Conservation (phyloP, 2,329 filamentous ascomycete genomes). For the Seiridium cupressi region DNA sequence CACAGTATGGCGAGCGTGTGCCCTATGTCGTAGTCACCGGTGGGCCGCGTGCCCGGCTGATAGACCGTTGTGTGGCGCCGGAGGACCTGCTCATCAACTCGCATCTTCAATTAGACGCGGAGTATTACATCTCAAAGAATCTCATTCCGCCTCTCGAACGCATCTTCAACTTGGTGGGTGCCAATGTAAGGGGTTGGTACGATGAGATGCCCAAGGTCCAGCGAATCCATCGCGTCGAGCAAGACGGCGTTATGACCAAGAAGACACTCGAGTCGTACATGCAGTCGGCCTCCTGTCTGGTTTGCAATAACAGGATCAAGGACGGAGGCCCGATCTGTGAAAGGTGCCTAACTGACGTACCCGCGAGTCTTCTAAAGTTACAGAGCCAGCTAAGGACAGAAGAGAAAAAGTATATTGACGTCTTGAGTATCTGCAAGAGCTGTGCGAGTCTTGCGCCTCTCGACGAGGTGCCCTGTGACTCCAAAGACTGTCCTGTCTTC, state of each 20-base stretch:
- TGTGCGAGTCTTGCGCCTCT: constrained; percentile 72
- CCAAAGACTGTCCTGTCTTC: constrained; percentile 89
- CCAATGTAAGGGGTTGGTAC: constrained; percentile 87
- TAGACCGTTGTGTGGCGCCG: constrained; percentile 87
- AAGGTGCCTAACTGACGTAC: constrained; percentile 51
- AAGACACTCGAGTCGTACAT: constrained; percentile 95
- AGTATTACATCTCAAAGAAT: constrained; percentile 97
- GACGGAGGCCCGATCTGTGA: constrained; percentile 49
- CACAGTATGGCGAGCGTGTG: constrained; percentile 91
- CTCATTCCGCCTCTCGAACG: constrained; percentile 91
- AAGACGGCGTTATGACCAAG: constrained; percentile 37
- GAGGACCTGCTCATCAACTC: constrained; percentile 77
- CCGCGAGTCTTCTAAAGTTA: constrained; percentile 63
- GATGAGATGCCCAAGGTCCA: constrained; percentile 95
- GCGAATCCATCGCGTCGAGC: constrained; percentile 64
- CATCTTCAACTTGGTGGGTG: constrained; percentile 94
- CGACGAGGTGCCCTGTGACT: constrained; percentile 84
- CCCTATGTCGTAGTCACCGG: constrained; percentile 93
- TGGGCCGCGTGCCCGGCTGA: constrained; percentile 78
- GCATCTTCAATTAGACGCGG: constrained; percentile 79
- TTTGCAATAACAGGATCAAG: constrained; percentile 63
- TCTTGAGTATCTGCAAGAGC: constrained; percentile 73
- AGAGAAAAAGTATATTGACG: constrained; percentile 62
- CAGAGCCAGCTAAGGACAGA: constrained; percentile 58
- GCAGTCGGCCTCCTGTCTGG: constrained; percentile 73